Evolutionary conservation across 2,329 filamentous ascomycete species (phyloP).

Genomic region (Claviceps digitariae): DNA sequence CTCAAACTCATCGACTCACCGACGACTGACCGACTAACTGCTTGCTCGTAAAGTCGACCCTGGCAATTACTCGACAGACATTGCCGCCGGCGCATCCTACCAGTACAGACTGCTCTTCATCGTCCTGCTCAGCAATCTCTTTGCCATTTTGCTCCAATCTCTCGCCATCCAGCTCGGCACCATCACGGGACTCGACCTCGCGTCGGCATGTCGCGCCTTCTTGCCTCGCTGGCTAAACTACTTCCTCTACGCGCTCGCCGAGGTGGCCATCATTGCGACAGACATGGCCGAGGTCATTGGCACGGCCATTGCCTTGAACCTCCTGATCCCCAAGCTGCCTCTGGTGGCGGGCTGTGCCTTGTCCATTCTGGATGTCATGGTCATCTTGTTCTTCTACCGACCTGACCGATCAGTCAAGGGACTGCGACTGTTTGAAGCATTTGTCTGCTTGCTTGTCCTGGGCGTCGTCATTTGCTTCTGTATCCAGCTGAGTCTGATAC

Average conservation of each 20-base stretch:
- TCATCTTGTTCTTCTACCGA: slow-evolving; percentile 53
- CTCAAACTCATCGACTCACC: not conserved
- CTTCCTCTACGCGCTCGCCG: slow-evolving; percentile 47
- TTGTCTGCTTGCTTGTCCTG: slow-evolving; percentile 50
- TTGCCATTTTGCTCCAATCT: slow-evolving; percentile 57
- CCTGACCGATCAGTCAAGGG: slow-evolving; percentile 45
- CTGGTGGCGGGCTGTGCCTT: slow-evolving; percentile 56
- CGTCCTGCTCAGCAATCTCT: slow-evolving; percentile 54
- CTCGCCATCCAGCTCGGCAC: slow-evolving; percentile 57
- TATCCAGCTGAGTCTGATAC: slow-evolving; percentile 51
- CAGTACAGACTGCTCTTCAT: slow-evolving; percentile 54
- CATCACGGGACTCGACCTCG: slow-evolving; percentile 53
- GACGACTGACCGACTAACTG: not conserved
- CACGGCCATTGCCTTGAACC: slow-evolving; percentile 55
- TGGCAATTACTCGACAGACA: slow-evolving; percentile 58
- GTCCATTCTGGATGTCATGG: slow-evolving; percentile 53
- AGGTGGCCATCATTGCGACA: slow-evolving; percentile 56
- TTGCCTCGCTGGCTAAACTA: slow-evolving; percentile 53
- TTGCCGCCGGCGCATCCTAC: slow-evolving; percentile 53
- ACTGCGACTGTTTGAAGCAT: slow-evolving; percentile 49
- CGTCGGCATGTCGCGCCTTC: slow-evolving; percentile 51
- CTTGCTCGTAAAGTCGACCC: slow-evolving; percentile 31
- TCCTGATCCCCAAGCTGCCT: slow-evolving; percentile 49
- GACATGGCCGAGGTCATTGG: slow-evolving; percentile 62
- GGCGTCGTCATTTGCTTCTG: slow-evolving; percentile 59